Percentiles rank a stretch among this genome's conserved stretches.
phyloP scores from a whole-genome alignment of 2,329 filamentous ascomycete species.

The Monosporascus sp. region DNA sequence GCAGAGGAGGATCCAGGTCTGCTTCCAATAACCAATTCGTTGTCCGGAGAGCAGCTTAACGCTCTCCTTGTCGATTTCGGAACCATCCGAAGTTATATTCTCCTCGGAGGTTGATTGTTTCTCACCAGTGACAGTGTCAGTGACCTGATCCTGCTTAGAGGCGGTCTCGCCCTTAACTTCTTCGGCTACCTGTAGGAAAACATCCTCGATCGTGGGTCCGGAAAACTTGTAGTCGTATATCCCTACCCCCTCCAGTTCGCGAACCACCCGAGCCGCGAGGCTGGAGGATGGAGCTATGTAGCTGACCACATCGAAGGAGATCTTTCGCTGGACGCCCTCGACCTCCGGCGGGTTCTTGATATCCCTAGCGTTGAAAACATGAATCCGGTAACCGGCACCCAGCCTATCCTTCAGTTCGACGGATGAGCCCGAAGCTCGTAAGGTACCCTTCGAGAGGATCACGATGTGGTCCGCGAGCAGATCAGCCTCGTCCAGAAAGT shows the following conservation, averaged over 20 bases:
- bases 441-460: slow-evolving; percentile 76
- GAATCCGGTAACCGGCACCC: slow-evolving; percentile 80
- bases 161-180: slow-evolving; percentile 58
- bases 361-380: slow-evolving; percentile 58
- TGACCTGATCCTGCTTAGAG: slow-evolving; percentile 2
- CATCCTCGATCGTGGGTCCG: slow-evolving; percentile 87
- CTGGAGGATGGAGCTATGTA: slow-evolving; percentile 68
- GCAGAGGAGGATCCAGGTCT: slow-evolving; percentile 68
- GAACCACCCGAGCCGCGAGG: slow-evolving; percentile 67
- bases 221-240: slow-evolving; percentile 79
- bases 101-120: slow-evolving; percentile 20
- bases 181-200: slow-evolving; percentile 81
- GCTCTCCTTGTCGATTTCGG: slow-evolving; percentile 28
- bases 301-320: slow-evolving; percentile 64
- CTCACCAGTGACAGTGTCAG: slow-evolving; percentile 11
- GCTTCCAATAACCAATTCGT: slow-evolving; percentile 63
- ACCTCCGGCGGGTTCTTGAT: slow-evolving; percentile 45
- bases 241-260: slow-evolving; percentile 59
- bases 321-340: slow-evolving; percentile 50
- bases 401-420: slow-evolving; percentile 78
- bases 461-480: slow-evolving; percentile 84
- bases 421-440: slow-evolving; percentile 79
- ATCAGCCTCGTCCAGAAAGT: slow-evolving; percentile 92
- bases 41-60: slow-evolving; percentile 63
- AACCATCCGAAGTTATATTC: slow-evolving; percentile 8